Base-by-base conservation (phyloP, 179 eudicot genomes). In the Carnegiea gigantea region DNA sequence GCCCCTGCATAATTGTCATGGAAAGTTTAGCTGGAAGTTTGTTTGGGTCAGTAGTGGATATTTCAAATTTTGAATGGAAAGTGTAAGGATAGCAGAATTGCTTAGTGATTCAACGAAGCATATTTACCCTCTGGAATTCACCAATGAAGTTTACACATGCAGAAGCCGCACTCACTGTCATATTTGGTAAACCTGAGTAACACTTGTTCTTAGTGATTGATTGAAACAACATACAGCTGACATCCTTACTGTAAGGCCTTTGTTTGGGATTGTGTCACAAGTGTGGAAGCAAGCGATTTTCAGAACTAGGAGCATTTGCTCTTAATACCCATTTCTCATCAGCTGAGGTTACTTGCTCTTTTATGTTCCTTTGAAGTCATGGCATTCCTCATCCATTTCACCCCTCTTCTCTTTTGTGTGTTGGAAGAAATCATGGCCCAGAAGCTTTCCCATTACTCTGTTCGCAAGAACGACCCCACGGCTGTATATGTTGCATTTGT, bases 201-300 rank as follows among this genome's bases (percentile, higher is more conserved):
- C 40, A 44, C 59, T 17, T 15, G 71, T 70, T 43, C 21, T 70
- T 86, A 76, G 71, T 89, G 90, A 75, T 81, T 86, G 76, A 94
- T 94, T 77, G 97, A 54, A 88, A 82, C 89, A 96, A 79, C 99
- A 92, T 94, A 81, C 80, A 44, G 88, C 93, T 85, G 70, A 86
- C 84, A 65, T 94, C 92, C 91, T 89, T 96, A 70, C 98, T 94
- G 79, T 89, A 85, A 44, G 97, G 98, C 96, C 99, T 92, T 83
- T 94, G 92, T 78, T 89, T 92, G 4, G 97, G 95, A 76, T 91
- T 87, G 11, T 94, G 33, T 30, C 93, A 70, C 78, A 87, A 70
- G 93, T 93, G 87, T 97, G 94, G 73, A 92, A 91, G 83, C 93
- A 93, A 78, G 97, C 98, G 73, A 96, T 92, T 87, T 93, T 94